A percentile compares a stretch with the other conserved stretches of the same genome.
These are phyloP conservation scores for Pneumocystis canis DNA, from an alignment of 1,139 yeast genomes.

Conservation along the genomic window DNA sequence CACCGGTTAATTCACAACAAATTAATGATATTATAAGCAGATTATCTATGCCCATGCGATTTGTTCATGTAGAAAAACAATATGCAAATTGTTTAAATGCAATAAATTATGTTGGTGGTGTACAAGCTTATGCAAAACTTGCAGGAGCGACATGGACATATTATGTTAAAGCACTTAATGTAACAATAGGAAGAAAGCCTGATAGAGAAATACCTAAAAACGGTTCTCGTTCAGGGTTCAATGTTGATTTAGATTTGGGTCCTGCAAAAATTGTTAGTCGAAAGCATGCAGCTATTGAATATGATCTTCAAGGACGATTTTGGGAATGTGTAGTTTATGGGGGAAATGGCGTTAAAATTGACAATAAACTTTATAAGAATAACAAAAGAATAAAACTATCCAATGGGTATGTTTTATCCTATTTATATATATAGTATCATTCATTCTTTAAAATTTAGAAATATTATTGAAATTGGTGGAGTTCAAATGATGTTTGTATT, in stretches of 20 bases:
- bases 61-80: slow-evolving; percentile 32
- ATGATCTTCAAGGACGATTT: slow-evolving; percentile 54
- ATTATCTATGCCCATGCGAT: slow-evolving; percentile 17
- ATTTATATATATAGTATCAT: slow-evolving; percentile 1
- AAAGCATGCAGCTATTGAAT: slow-evolving; percentile 70
- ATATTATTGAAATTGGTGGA: slow-evolving; percentile 84
- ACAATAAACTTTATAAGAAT: slow-evolving; percentile 41
- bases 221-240: slow-evolving; percentile 21
- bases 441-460: slow-evolving; percentile 20
- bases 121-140: slow-evolving; percentile 69
- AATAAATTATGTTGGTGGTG: slow-evolving; percentile 56
- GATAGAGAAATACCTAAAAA: slow-evolving; percentile 17
- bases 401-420: slow-evolving; percentile 38
- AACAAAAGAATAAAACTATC: slow-evolving; percentile 38
- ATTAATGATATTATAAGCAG: slow-evolving; percentile 23
- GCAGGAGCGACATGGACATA: slow-evolving; percentile 65
- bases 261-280: slow-evolving; percentile 93
- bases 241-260: slow-evolving; percentile 56
- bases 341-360: slow-evolving; percentile 85
- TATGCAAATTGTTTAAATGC: slow-evolving; percentile 44
- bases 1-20: neutral
- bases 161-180: slow-evolving; percentile 67
- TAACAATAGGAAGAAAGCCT: slow-evolving; percentile 66
- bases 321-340: slow-evolving; percentile 83
- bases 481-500: slow-evolving; percentile 97